Conservation (phyloP, 768 basidiomycete genomes). For the Rhodocollybia butyracea region DNA sequence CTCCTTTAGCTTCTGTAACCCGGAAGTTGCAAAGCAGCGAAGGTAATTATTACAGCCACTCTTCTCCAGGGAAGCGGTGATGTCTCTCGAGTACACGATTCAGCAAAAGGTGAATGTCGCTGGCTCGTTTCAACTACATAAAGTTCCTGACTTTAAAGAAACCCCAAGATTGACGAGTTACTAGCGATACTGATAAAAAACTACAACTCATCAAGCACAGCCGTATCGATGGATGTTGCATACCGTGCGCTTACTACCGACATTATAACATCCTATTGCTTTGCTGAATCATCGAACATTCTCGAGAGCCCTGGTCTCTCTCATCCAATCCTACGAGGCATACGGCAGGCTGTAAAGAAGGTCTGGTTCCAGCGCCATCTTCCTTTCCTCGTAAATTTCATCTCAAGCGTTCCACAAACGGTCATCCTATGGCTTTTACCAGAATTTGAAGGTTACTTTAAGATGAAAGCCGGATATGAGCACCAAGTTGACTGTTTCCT, state of each 20-base stretch:
- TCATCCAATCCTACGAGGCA: constrained; percentile 28
- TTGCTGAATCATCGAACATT: constrained; percentile 28
- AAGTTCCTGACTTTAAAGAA: neutral
- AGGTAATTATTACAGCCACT: constrained; percentile 30
- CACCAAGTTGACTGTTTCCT: constrained; percentile 15
- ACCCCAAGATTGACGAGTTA: constrained; percentile 30
- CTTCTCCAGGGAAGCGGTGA: constrained; percentile 35
- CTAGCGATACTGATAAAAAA: constrained; percentile 11
- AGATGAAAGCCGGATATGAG: constrained; percentile 10
- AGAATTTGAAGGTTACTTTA: constrained; percentile 10
- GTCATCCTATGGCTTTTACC: constrained; percentile 9
- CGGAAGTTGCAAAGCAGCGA: constrained; percentile 26
- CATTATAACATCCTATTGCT: constrained; percentile 40
- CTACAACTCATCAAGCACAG: constrained; percentile 11
- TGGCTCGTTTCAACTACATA: neutral
- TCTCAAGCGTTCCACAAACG: constrained; percentile 11
- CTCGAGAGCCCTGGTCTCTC: constrained; percentile 31
- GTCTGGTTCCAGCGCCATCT: constrained; percentile 31
- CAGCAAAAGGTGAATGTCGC: neutral
- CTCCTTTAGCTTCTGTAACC: constrained; percentile 32
- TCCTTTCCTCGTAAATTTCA: constrained; percentile 21
- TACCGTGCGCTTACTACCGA: constrained; percentile 41
- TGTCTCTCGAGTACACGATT: constrained; percentile 16
- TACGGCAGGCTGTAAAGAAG: constrained; percentile 25
- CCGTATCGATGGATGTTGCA: constrained; percentile 35